phyloP scores from a whole-genome alignment of 2,329 filamentous ascomycete species.

The Colletotrichum caudatum region DNA sequence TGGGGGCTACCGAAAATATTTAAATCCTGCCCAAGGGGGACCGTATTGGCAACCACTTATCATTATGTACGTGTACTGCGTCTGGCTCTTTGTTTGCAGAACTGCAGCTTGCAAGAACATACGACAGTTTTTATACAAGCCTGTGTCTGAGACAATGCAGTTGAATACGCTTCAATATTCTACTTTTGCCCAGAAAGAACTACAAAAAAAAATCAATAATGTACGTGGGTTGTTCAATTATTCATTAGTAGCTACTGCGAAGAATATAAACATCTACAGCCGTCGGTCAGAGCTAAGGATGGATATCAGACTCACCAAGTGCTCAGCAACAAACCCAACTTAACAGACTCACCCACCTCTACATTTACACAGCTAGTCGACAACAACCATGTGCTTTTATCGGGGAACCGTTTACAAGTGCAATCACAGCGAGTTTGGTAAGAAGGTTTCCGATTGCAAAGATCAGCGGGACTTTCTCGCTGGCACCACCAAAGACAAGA shows the following conservation, averaged over 20 bases:
- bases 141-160: conserved; percentile 3
- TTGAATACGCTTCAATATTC: background rate
- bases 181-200: background rate
- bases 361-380: background rate
- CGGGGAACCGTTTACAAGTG: conserved; percentile 42
- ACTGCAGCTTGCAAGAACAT: background rate
- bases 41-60: background rate
- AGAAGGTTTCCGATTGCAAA: conserved; percentile 29
- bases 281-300: background rate
- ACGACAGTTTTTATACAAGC: background rate
- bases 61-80: background rate
- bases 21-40: background rate
- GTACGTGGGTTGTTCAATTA: background rate
- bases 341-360: background rate
- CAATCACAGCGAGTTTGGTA: conserved; percentile 38
- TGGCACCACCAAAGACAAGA: background rate
- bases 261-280: background rate
- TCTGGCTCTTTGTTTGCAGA: conserved; percentile 16
- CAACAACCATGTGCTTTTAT: conserved; percentile 44
- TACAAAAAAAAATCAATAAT: background rate
- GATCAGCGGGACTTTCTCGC: conserved; percentile 24
- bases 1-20: background rate
- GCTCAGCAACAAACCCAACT: background rate
- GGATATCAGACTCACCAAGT: background rate
- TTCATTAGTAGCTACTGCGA: background rate